phyloP scores from a whole-genome alignment of 2,329 filamentous ascomycete genomes.

The Neonectria ditissima region DNA sequence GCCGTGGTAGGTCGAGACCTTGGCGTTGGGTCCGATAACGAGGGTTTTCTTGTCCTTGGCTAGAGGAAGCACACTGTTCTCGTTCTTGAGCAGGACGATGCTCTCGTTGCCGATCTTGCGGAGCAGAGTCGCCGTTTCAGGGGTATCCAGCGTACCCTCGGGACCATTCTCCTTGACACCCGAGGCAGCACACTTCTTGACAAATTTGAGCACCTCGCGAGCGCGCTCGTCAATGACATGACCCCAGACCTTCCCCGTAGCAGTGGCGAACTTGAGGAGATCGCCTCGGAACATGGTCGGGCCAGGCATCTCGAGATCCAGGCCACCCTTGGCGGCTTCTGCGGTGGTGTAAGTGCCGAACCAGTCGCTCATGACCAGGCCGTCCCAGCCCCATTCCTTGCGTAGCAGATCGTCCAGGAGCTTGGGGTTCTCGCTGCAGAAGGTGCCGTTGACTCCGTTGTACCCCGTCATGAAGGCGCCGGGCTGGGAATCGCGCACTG shows the following conservation, averaged over 20 bases:
- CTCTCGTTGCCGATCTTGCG: conserved; percentile 75
- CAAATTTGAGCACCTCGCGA: conserved; percentile 67
- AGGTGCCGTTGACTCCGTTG: conserved; percentile 68
- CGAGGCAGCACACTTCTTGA: conserved; percentile 66
- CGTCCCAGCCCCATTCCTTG: conserved; percentile 69
- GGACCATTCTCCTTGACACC: conserved; percentile 66
- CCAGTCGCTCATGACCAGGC: conserved; percentile 71
- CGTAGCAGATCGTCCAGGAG: conserved; percentile 64
- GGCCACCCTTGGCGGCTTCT: conserved; percentile 62
- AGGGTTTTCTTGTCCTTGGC: conserved; percentile 71
- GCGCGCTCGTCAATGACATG: conserved; percentile 69
- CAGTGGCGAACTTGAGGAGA: conserved; percentile 62
- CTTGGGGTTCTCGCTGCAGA: conserved; percentile 65
- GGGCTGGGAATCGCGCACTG: conserved; percentile 63
- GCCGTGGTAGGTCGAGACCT: conserved; percentile 68
- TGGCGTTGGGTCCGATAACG: conserved; percentile 69
- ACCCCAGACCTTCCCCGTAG: conserved; percentile 66
- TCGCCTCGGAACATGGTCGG: conserved; percentile 64
- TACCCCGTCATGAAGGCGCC: conserved; percentile 70
- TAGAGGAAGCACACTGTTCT: conserved; percentile 71
- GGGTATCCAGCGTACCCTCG: conserved; percentile 67
- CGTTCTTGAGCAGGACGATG: conserved; percentile 80
- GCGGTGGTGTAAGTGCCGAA: conserved; percentile 67
- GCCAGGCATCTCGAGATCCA: conserved; percentile 72
- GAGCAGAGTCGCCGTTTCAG: conserved; percentile 72